A percentile compares a stretch with the other conserved stretches of the same genome.
Conservation (phyloP, 1,284 basidiomycete genomes). For the Meira nashicola region DNA sequence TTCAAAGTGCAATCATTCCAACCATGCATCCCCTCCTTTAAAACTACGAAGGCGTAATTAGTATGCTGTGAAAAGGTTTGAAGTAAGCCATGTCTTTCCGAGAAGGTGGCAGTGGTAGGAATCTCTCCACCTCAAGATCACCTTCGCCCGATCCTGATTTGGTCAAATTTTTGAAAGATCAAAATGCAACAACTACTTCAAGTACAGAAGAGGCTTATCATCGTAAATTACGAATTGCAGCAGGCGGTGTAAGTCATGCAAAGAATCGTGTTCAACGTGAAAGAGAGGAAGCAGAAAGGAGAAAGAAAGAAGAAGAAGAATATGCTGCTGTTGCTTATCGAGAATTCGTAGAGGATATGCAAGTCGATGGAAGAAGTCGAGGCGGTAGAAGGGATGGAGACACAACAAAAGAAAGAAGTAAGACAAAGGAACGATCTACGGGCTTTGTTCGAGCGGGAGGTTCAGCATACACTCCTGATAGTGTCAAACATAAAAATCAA, state of each 20-base stretch:
- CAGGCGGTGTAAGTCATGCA: slow-evolving; percentile 5
- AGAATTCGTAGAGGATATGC: slow-evolving; percentile 40
- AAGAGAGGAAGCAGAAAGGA: slow-evolving; percentile 35
- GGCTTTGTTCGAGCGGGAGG: slow-evolving; percentile 35
- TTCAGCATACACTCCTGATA: slow-evolving; percentile 5
- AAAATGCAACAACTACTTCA: not conserved
- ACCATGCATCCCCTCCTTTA: too few relatives aligned
- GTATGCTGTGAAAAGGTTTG: too few relatives aligned
- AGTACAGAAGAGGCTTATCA: not conserved
- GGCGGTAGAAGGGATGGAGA: not conserved
- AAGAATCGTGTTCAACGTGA: slow-evolving; percentile 38
- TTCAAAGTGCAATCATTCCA: too few relatives aligned
- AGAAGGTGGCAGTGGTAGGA: too few relatives aligned
- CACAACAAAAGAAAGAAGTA: not conserved
- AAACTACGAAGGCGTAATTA: too few relatives aligned
- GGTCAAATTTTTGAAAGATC: slow-evolving; percentile 3
- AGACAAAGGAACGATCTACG: slow-evolving; percentile 1
- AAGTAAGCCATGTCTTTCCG: too few relatives aligned
- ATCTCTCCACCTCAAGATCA: slow-evolving; percentile 2
- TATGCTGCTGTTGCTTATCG: slow-evolving; percentile 35
- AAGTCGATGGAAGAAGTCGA: slow-evolving; percentile 13
- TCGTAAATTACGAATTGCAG: slow-evolving; percentile 6
- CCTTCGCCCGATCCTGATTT: slow-evolving; percentile 11
- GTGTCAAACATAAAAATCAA: not conserved
- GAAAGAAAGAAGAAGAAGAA: slow-evolving; percentile 30